Base-by-base conservation (phyloP, 495 filamentous ascomycete species). In the Podospora conica region DNA sequence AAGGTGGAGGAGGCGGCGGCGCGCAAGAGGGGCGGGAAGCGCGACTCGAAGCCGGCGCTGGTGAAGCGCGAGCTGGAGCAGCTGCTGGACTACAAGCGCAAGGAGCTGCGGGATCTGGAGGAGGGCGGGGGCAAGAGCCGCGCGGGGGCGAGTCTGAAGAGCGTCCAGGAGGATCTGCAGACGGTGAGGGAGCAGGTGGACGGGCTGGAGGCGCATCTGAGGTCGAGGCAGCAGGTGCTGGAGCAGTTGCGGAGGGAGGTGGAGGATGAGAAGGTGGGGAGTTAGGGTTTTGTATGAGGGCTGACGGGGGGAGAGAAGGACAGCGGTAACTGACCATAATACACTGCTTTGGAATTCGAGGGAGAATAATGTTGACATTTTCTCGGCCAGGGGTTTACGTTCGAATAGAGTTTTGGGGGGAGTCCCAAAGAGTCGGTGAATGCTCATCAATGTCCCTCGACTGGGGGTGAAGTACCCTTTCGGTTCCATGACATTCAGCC, bases 1-100 rank as follows among this genome's bases (percentile, higher is more conserved):
- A 84, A 88, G 54, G 88, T 94, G 3, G 91, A 92, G 70, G 83
- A 84, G 48, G 84, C 29, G 78, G 84, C 65, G 80, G 63, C 67
- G 55, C 60, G 66, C 28, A 66, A 61, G 54, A 29, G 64, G 62
- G 72, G 86, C 53, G 75, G 84, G 61, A 83, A 84, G 73, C 76
- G 88, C 23, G 87, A 90, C 61, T 85, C 85, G 55, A 88, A 87
- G 71, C 89, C 92, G 4, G 91, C 92, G 64, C 79, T 98, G 18
- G 91, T 97, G 61, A 97, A 97, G 83, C 81, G 94, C 65, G 95
- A 98, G 79, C 80, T 96, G 55, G 92, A 97, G 76, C 89, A 94
- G 80, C 79, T 98, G 74, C 77, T 98, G 66, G 90, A 92, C 66
- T 91, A 89, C 72, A 92, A 92, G 80, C 77, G 90, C 61, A 77